Evolutionary conservation across 345 rosid genomes (phyloP).

Genomic region (Tarenaya hassleriana): DNA sequence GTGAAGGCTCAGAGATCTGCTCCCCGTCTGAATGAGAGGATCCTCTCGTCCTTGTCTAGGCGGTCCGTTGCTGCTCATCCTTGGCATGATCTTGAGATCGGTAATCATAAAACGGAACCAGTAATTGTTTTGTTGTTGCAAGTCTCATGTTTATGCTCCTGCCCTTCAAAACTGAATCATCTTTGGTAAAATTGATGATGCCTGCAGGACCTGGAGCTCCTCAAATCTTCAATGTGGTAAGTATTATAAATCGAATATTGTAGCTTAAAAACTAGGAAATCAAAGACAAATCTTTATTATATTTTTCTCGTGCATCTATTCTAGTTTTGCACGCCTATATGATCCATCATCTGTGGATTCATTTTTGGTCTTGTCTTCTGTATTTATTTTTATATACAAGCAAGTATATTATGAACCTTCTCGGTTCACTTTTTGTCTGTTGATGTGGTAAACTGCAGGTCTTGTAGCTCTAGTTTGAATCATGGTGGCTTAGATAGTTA

Average conservation of each 20-base stretch:
- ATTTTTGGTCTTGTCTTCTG: background rate
- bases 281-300: background rate
- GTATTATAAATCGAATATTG: slow-evolving; percentile 5
- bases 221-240: slow-evolving; percentile 64
- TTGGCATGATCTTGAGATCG: slow-evolving; percentile 99
- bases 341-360: slow-evolving; percentile 5
- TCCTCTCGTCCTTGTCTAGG: slow-evolving; percentile 79
- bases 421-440: too few relatives aligned
- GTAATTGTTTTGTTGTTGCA: background rate
- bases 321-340: background rate
- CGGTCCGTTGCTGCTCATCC: slow-evolving; percentile 97
- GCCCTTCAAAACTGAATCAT: background rate
- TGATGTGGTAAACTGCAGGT: too few relatives aligned
- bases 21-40: slow-evolving; percentile 91
- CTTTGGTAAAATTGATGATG: background rate
- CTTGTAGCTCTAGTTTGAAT: too few relatives aligned
- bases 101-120: slow-evolving; percentile 25
- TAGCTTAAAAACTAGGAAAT: background rate
- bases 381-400: background rate
- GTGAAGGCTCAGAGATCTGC: slow-evolving; percentile 19
- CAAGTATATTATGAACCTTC: too few relatives aligned
- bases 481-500: too few relatives aligned
- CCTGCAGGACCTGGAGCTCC: slow-evolving; percentile 94
- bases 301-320: background rate
- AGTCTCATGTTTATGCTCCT: slow-evolving; percentile 7